Evolutionary conservation across 1,139 yeast genomes (phyloP).

Genomic region (Kurtzmaniella quercitrusa): DNA sequence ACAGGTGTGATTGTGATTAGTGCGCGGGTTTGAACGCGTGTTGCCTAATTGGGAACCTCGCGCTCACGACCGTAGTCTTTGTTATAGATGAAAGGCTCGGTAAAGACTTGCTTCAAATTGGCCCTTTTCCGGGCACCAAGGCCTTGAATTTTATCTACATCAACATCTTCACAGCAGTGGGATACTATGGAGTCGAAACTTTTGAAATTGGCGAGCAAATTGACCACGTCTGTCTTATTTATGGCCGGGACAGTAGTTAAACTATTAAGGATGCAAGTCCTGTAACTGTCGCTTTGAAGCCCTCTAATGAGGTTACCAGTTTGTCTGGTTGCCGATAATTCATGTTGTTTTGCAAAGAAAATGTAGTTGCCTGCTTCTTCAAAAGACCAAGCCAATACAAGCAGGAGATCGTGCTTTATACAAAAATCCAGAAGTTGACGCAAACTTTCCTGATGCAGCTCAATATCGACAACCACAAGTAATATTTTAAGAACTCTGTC

Average conservation of each 20-base stretch:
- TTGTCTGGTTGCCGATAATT: constrained; percentile 25
- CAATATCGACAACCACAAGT: constrained; percentile 75
- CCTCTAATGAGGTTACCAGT: constrained; percentile 35
- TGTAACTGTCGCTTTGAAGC: constrained; percentile 38
- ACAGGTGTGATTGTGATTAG: no score
- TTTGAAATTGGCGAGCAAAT: constrained; percentile 50
- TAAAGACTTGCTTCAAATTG: constrained; percentile 41
- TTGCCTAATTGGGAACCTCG: neutral
- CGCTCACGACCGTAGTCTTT: constrained; percentile 18
- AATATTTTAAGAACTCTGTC: constrained; percentile 56
- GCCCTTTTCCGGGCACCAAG: constrained; percentile 53
- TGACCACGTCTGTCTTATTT: constrained; percentile 58
- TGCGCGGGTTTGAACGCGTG: neutral
- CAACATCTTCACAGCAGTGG: constrained; percentile 21
- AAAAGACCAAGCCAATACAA: constrained; percentile 75
- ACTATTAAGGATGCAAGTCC: constrained; percentile 47
- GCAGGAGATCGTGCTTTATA: constrained; percentile 63
- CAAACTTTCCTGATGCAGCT: constrained; percentile 64
- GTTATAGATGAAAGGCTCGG: constrained; percentile 52
- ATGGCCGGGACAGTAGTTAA: constrained; percentile 51
- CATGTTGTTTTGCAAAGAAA: constrained; percentile 47
- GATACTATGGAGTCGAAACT: constrained; percentile 47
- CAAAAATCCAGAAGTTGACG: constrained; percentile 69
- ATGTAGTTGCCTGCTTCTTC: constrained; percentile 86
- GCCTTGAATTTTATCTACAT: constrained; percentile 41